Evolutionary conservation across 805 yeast genomes (phyloP).

Genomic region (Schizosaccharomyces japonicus): DNA sequence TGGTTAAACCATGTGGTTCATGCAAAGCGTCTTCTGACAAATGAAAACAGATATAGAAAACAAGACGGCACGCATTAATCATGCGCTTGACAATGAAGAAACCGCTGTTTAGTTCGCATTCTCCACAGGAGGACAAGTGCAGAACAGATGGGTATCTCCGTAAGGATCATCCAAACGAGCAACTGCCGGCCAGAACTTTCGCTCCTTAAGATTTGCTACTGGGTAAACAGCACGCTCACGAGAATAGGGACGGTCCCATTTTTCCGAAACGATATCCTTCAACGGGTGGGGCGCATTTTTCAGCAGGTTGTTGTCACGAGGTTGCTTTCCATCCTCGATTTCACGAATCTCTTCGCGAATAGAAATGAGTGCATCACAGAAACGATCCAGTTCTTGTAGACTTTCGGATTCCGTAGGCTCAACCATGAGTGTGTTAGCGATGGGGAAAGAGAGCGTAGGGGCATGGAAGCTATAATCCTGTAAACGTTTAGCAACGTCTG

Average conservation of each 20-base stretch:
- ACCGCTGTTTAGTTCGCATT: too few species aligned
- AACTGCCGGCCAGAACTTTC: conserved; percentile 90
- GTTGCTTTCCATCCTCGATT: conserved; percentile 38
- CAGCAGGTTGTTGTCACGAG: conserved; percentile 36
- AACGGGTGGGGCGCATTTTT: conserved; percentile 85
- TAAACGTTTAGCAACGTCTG: conserved; percentile 85
- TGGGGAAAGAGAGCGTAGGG: conserved; percentile 97
- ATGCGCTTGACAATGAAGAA: too few species aligned
- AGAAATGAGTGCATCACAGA: conserved; percentile 63
- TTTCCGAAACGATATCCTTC: conserved; percentile 49
- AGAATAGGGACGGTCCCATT: conserved; percentile 67
- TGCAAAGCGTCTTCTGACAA: too few species aligned
- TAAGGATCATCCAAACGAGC: conserved; percentile 81
- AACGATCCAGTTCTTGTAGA: conserved; percentile 67
- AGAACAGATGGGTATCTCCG: conserved; percentile 77
- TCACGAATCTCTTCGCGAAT: conserved; percentile 65
- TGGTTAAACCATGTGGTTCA: too few species aligned
- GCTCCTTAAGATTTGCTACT: conserved; percentile 38
- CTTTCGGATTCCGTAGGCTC: conserved; percentile 96
- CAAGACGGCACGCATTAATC: too few species aligned
- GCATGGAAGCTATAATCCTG: conserved; percentile 98
- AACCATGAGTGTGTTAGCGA: conserved; percentile 88
- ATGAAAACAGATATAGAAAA: too few species aligned
- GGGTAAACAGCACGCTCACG: conserved; percentile 90
- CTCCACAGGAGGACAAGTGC: conserved; percentile 39